Percentiles rank a stretch among this genome's conserved stretches.
Conservation (phyloP, 2,329 filamentous ascomycete genomes). For the Hypoxylon sp. region DNA sequence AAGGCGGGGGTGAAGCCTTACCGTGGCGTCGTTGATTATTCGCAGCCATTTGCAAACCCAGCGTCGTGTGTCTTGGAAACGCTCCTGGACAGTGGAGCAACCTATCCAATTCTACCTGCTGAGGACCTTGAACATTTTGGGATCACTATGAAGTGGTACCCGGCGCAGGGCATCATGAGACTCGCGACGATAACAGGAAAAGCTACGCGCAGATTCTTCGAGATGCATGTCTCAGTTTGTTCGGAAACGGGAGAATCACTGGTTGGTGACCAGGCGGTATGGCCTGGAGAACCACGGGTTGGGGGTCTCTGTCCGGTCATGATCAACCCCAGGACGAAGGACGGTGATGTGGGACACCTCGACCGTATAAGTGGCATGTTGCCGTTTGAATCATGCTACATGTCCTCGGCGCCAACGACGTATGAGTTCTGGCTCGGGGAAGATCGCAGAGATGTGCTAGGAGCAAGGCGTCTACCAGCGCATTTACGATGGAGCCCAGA, state of each 20-base stretch:
- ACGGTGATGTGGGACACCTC: conserved; percentile 6
- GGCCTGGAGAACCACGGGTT: conserved; percentile 46
- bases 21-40: neutral
- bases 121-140: conserved; percentile 55
- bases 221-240: conserved; percentile 54
- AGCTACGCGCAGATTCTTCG: conserved; percentile 50
- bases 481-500: conserved; percentile 48
- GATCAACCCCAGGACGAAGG: conserved; percentile 24
- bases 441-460: conserved; percentile 60
- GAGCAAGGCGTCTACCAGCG: conserved; percentile 57
- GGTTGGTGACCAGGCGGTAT: conserved; percentile 47
- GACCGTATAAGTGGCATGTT: conserved; percentile 58
- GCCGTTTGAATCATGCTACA: conserved; percentile 59
- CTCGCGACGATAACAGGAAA: conserved; percentile 43
- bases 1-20: conserved; percentile 4
- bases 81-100: conserved; percentile 60
- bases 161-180: conserved; percentile 53
- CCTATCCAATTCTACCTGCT: conserved; percentile 55
- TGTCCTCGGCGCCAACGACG: conserved; percentile 56
- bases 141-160: conserved; percentile 53
- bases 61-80: conserved; percentile 49
- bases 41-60: neutral
- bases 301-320: conserved; percentile 52
- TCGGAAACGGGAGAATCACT: conserved; percentile 44
- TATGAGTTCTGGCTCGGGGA: conserved; percentile 58